Conservation (phyloP, 2,329 filamentous ascomycete genomes). For the Fonsecaea nubica region DNA sequence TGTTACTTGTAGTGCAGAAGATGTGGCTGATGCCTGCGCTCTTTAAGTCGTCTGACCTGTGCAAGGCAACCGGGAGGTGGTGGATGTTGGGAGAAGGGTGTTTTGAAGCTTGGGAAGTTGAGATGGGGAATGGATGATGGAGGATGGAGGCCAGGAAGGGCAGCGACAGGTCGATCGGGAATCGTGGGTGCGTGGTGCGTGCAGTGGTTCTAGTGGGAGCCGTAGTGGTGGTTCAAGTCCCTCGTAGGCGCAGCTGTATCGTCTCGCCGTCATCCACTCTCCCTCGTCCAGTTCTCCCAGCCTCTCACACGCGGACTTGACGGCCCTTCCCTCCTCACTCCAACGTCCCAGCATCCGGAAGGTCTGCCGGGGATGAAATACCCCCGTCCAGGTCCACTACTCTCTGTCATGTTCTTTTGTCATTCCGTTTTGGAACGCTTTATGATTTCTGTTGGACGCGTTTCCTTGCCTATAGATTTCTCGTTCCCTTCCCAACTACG, state of each 20-base stretch:
- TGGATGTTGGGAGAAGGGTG: neutral
- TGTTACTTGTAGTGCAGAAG: neutral
- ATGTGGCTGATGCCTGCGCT: slow-evolving; percentile 3
- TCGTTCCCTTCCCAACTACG: neutral
- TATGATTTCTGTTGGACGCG: neutral
- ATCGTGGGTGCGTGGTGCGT: neutral
- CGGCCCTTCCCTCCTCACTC: neutral
- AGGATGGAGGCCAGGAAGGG: neutral
- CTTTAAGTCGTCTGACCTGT: neutral
- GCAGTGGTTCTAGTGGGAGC: neutral
- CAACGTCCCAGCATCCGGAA: slow-evolving; percentile 13
- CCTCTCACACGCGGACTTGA: neutral
- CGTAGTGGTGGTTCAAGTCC: neutral
- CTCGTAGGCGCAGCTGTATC: neutral
- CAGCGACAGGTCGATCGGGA: slow-evolving; percentile 4
- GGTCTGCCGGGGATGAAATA: slow-evolving; percentile 24
- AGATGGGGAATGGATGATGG: neutral
- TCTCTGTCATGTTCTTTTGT: slow-evolving; percentile 13
- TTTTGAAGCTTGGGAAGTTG: slow-evolving; percentile 4
- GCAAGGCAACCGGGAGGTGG: neutral
- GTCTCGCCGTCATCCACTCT: neutral
- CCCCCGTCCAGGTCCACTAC: neutral
- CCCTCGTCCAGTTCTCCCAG: neutral
- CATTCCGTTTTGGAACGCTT: neutral
- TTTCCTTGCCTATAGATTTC: neutral